Conservation (phyloP, 2,329 filamentous ascomycete genomes). For the Scortechinia acanthostroma region DNA sequence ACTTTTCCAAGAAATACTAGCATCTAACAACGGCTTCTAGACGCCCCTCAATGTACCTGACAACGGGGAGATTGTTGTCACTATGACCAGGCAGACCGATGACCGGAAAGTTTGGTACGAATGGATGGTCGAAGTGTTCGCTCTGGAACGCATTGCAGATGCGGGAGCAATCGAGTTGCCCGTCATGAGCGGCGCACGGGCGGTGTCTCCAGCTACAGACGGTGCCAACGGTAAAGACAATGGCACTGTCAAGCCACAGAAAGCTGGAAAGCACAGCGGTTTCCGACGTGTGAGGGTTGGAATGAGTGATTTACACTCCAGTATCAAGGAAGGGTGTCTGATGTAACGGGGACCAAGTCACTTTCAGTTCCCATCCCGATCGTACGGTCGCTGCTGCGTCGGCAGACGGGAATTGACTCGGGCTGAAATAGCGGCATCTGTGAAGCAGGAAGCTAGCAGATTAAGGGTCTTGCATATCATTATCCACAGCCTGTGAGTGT, state of each 20-base stretch:
- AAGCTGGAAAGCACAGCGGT: no score
- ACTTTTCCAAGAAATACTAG: no score
- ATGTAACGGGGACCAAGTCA: conserved; percentile 25
- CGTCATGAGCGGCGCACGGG: not conserved
- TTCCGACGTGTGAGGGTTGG: conserved; percentile 24
- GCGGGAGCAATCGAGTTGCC: not conserved
- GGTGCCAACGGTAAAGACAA: not conserved
- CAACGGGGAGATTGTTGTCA: conserved; percentile 77
- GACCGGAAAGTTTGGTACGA: conserved; percentile 97
- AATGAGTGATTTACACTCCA: conserved; percentile 35
- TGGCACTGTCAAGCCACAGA: not conserved
- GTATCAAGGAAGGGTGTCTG: conserved; percentile 36
- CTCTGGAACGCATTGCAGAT: not conserved
- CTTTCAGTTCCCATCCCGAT: no score
- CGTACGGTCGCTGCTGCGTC: no score
- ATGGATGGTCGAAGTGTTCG: conserved; percentile 81
- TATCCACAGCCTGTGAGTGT: no score
- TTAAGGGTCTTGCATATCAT: no score
- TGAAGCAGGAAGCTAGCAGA: no score
- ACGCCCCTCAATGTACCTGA: conserved; percentile 79
- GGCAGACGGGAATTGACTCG: no score
- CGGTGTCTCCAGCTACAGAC: not conserved
- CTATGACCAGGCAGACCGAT: conserved; percentile 94
- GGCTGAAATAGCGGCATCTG: no score
- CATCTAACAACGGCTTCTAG: no score